phyloP scores from a whole-genome alignment of 2,329 filamentous ascomycete genomes.

The Bisporella sp. region DNA sequence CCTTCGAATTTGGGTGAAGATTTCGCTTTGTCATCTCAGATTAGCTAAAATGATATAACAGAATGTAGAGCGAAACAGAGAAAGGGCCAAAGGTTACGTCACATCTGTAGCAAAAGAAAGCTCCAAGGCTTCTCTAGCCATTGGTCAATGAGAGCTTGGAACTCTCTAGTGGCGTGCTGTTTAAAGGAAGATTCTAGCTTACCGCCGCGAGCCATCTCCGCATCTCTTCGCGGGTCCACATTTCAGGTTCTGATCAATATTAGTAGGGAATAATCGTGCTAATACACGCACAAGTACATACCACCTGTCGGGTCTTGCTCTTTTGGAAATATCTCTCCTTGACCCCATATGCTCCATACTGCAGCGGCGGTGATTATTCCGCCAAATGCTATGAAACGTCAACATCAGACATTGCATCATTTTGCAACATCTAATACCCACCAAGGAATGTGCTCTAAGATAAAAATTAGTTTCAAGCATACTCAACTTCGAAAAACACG shows the following conservation, averaged over 20 bases:
- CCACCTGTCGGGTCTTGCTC: constrained; percentile 71
- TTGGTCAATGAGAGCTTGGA: not conserved
- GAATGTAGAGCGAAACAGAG: not conserved
- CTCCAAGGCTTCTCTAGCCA: not conserved
- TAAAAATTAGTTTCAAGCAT: constrained; percentile 2
- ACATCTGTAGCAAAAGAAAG: not conserved
- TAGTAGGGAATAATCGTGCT: constrained; percentile 4
- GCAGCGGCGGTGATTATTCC: constrained; percentile 76
- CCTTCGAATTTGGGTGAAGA: constrained; percentile 50
- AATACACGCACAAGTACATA: constrained; percentile 26
- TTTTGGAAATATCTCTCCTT: constrained; percentile 66
- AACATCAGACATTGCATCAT: not conserved
- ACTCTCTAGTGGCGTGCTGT: not conserved
- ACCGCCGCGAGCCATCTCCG: constrained; percentile 75
- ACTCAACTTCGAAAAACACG: not conserved
- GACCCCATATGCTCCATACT: constrained; percentile 77
- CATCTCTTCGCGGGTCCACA: constrained; percentile 77
- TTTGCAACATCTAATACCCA: constrained; percentile 28
- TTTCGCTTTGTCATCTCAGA: constrained; percentile 44
- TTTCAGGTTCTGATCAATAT: constrained; percentile 45
- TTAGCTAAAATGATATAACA: not conserved
- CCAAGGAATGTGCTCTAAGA: constrained; percentile 62
- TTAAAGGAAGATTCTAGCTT: constrained; percentile 28
- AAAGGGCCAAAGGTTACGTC: not conserved
- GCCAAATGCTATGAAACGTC: constrained; percentile 56